A percentile compares a stretch with the other conserved stretches of the same genome.
These are phyloP conservation scores for Suillus weaverae DNA, from an alignment of 768 basidiomycete species.

Conservation along the genomic window DNA sequence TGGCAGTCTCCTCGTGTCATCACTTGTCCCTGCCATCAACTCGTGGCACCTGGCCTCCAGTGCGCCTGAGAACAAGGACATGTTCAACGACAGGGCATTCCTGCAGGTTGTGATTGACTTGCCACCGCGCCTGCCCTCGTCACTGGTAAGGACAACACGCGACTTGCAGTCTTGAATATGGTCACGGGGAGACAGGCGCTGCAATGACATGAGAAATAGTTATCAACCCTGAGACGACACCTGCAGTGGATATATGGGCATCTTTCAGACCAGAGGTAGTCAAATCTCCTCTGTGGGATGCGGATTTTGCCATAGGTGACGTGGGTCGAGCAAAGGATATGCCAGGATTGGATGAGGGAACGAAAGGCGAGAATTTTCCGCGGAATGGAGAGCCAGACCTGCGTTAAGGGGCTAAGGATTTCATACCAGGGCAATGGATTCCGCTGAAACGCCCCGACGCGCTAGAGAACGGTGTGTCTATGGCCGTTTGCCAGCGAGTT, in stretches of 20 bases:
- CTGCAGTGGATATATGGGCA: slow-evolving; percentile 4
- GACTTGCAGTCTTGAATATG: slow-evolving; percentile 87
- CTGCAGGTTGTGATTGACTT: slow-evolving; percentile 92
- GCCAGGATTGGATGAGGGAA: background rate
- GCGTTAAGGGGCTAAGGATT: background rate
- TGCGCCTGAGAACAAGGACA: slow-evolving; percentile 85
- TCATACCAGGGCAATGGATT: background rate
- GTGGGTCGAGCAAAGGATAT: background rate
- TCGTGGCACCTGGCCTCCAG: slow-evolving; percentile 81
- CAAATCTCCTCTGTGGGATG: background rate
- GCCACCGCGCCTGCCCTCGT: slow-evolving; percentile 92
- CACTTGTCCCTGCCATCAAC: slow-evolving; percentile 84
- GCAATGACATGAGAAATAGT: background rate
- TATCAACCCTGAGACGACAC: background rate
- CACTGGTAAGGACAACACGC: slow-evolving; percentile 91
- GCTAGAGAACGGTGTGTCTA: background rate
- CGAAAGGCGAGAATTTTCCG: background rate
- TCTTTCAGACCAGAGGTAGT: background rate
- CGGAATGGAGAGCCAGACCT: background rate
- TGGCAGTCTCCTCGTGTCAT: slow-evolving; percentile 93
- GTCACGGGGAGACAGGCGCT: slow-evolving; percentile 70
- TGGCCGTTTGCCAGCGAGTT: background rate
- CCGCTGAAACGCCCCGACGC: background rate
- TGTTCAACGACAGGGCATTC: slow-evolving; percentile 86
- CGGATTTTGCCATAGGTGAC: background rate